phyloP scores from a whole-genome alignment of 2,329 filamentous ascomycete species.

The Dactylellina cionopaga region DNA sequence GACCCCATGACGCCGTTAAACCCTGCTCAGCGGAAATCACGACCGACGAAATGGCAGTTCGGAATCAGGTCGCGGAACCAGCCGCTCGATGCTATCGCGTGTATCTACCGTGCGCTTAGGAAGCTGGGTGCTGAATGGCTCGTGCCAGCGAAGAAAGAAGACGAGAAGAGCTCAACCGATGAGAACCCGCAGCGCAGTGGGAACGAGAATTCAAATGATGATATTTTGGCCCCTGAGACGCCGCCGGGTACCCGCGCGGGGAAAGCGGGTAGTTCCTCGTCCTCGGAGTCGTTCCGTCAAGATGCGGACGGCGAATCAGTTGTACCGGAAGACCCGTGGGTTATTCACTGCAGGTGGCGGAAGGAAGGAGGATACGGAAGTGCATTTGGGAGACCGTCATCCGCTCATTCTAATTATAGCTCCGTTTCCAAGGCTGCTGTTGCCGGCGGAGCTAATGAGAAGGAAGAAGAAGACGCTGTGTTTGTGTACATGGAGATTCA shows the following conservation, averaged over 20 bases:
- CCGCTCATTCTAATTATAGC: constrained; percentile 57
- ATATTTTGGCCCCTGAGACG: constrained; percentile 69
- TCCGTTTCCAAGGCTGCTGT: constrained; percentile 44
- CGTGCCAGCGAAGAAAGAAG: constrained; percentile 60
- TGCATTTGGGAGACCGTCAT: constrained; percentile 57
- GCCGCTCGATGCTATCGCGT: constrained; percentile 91
- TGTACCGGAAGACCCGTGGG: constrained; percentile 56
- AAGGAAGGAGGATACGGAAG: constrained; percentile 58
- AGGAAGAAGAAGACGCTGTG: constrained; percentile 72
- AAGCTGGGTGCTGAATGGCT: constrained; percentile 93
- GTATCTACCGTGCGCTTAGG: constrained; percentile 89
- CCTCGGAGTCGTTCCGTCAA: constrained; percentile 56
- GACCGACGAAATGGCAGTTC: constrained; percentile 93
- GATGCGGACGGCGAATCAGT: constrained; percentile 59
- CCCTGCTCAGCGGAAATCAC: constrained; percentile 61
- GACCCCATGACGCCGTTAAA: constrained; percentile 50
- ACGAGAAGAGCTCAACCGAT: constrained; percentile 68
- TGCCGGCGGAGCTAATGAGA: constrained; percentile 62
- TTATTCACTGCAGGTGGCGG: constrained; percentile 56
- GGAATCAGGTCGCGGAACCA: constrained; percentile 94
- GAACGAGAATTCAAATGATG: constrained; percentile 68
- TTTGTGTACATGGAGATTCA: constrained; percentile 96
- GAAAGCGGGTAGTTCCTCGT: constrained; percentile 48
- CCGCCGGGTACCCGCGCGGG: constrained; percentile 43
- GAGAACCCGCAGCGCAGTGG: constrained; percentile 62